phyloP scores from a whole-genome alignment of 2,329 filamentous ascomycete genomes.

The Grosmannia penicillata region DNA sequence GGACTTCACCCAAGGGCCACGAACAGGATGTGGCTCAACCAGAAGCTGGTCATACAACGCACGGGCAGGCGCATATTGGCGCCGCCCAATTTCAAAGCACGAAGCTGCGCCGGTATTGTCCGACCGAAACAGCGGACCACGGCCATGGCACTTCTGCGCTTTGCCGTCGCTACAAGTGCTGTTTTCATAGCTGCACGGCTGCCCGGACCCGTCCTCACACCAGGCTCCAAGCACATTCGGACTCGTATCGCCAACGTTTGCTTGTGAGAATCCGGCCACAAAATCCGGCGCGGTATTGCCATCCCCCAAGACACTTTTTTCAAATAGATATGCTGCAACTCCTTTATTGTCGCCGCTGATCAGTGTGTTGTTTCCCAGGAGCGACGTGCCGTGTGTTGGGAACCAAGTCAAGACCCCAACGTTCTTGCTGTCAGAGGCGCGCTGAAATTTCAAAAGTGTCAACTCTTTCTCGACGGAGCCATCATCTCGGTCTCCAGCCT shows the following conservation, averaged over 20 bases:
- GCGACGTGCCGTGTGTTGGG: conserved; percentile 77
- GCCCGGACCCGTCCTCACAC: conserved; percentile 68
- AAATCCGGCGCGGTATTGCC: conserved; percentile 46
- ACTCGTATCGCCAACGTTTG: conserved; percentile 79
- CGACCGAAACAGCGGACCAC: conserved; percentile 50
- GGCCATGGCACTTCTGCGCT: conserved; percentile 53
- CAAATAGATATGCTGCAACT: conserved; percentile 70
- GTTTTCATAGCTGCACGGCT: conserved; percentile 55
- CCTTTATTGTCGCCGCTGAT: conserved; percentile 89
- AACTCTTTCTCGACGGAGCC: conserved; percentile 53
- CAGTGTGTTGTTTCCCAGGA: conserved; percentile 80
- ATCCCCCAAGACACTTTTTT: conserved; percentile 46
- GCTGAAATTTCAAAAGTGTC: conserved; percentile 61
- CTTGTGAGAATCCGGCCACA: conserved; percentile 81
- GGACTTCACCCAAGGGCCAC: conserved; percentile 53
- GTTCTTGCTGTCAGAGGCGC: conserved; percentile 55
- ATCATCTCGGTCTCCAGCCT: conserved; percentile 29
- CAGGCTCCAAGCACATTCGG: conserved; percentile 74
- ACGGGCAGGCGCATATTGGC: conserved; percentile 45
- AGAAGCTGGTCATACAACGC: conserved; percentile 34
- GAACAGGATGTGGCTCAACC: conserved; percentile 30
- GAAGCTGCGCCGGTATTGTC: conserved; percentile 59
- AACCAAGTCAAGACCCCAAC: conserved; percentile 84
- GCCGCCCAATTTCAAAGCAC: conserved; percentile 59
- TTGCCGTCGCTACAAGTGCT: conserved; percentile 62